A percentile compares a stretch with the other conserved stretches of the same genome.
phyloP scores from a whole-genome alignment of 345 rosid genomes.

The Ceriops tagal region DNA sequence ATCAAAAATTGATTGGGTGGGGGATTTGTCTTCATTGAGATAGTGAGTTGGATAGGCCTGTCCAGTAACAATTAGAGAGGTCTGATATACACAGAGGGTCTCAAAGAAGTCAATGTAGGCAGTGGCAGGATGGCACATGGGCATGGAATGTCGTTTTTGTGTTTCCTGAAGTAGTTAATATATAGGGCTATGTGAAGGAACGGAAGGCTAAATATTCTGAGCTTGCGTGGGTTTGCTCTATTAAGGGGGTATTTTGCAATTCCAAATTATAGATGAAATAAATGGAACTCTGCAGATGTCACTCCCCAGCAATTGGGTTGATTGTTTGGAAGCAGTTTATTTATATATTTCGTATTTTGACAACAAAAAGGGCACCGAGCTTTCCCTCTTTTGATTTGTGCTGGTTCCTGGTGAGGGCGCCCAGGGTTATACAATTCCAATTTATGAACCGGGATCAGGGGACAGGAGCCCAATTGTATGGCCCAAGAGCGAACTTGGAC shows the following conservation, averaged over 20 bases:
- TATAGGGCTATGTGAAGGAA: slow-evolving; percentile 31
- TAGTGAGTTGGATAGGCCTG: slow-evolving; percentile 28
- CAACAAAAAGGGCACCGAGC: slow-evolving; percentile 30
- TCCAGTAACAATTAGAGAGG: slow-evolving; percentile 20
- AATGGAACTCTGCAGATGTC: slow-evolving; percentile 31
- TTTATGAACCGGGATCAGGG: too few relatives aligned
- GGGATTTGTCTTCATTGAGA: slow-evolving; percentile 31
- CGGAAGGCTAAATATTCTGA: slow-evolving; percentile 32
- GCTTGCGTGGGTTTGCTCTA: slow-evolving; percentile 18
- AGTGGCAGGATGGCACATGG: slow-evolving; percentile 54
- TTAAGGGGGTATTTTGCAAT: slow-evolving; percentile 34
- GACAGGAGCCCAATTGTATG: too few relatives aligned
- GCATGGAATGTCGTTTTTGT: slow-evolving; percentile 39
- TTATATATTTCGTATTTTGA: slow-evolving; percentile 33
- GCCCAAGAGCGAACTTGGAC: too few relatives aligned
- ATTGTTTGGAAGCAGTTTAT: slow-evolving; percentile 8
- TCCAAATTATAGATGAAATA: slow-evolving; percentile 36
- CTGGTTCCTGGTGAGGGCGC: too few relatives aligned
- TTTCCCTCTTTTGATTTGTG: background rate
- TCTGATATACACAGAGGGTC: slow-evolving; percentile 10
- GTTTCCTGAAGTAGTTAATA: slow-evolving; percentile 22
- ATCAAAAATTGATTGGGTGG: slow-evolving; percentile 25
- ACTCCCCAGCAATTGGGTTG: slow-evolving; percentile 30
- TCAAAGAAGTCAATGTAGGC: slow-evolving; percentile 8
- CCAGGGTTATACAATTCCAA: too few relatives aligned